Conservation (phyloP, 2,329 filamentous ascomycete genomes). For the Daldinia sp. region DNA sequence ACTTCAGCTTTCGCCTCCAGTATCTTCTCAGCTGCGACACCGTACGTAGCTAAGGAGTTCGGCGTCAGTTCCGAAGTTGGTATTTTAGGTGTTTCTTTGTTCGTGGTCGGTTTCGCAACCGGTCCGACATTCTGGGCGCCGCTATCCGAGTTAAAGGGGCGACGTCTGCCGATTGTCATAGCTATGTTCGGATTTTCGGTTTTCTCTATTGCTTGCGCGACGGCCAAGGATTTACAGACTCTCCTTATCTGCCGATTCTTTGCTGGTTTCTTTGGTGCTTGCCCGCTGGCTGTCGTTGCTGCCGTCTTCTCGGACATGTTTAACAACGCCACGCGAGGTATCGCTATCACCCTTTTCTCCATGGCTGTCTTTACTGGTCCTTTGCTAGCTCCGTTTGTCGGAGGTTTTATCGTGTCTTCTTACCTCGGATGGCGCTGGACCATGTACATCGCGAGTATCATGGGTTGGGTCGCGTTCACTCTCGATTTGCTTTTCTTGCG, state of each 20-base stretch:
- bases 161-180: slow-evolving; percentile 70
- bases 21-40: slow-evolving; percentile 78
- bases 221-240: slow-evolving; percentile 75
- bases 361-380: slow-evolving; percentile 76
- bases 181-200: slow-evolving; percentile 77
- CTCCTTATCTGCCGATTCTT: slow-evolving; percentile 81
- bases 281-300: slow-evolving; percentile 75
- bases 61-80: slow-evolving; percentile 72
- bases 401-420: slow-evolving; percentile 73
- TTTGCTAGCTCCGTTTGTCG: slow-evolving; percentile 75
- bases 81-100: slow-evolving; percentile 74
- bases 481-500: slow-evolving; percentile 72
- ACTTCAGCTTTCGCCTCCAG: slow-evolving; percentile 78
- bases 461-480: slow-evolving; percentile 71
- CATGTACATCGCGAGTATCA: slow-evolving; percentile 71
- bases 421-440: slow-evolving; percentile 80
- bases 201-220: slow-evolving; percentile 74
- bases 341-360: slow-evolving; percentile 69
- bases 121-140: slow-evolving; percentile 78
- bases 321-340: slow-evolving; percentile 70
- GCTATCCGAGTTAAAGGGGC: slow-evolving; percentile 77
- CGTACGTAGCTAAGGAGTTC: slow-evolving; percentile 67
- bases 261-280: slow-evolving; percentile 77
- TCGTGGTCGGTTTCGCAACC: slow-evolving; percentile 75
- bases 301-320: slow-evolving; percentile 81